Base-by-base conservation (phyloP, 2,329 filamentous ascomycete genomes). In the Pleoardoris graminearum region DNA sequence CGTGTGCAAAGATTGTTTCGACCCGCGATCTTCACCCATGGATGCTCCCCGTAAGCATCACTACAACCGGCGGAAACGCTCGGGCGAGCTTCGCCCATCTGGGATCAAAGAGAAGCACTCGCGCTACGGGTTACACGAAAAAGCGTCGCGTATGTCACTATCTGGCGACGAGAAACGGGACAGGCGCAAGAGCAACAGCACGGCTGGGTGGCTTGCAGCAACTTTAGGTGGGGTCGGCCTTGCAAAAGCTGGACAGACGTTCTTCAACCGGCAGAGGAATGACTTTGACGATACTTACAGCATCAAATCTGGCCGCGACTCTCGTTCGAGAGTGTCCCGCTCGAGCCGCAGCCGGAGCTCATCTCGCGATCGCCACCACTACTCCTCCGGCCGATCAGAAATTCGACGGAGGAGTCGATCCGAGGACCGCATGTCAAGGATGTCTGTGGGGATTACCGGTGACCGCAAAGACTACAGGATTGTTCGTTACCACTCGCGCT, bases 1-100 rank as follows among this genome's bases (percentile, higher is more conserved):
- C 19, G 81, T 87, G 2, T 87, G 85, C 72, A 84, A 80, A 57
- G 76, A 85, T 60, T 87, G 85, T 66, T 87, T 87, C 62, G 83
- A 86, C 54, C 84, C 84, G 6, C 77, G 79, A 7, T 81, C 80
- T 14, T 79, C 76, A 3, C 78, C 81, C 3, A 67, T 73, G 53
- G 79, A 86, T 65, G 85, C 84, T 0, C 85, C 85, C 5, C 77
- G 85, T 47, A 82, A 81, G 58, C 85, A 87, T 62, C 74, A 85
- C 60, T 83, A 83, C 63, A 46, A 46, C 19, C 71, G 78, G 52
- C 69, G 79, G 57, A 71, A 71, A 27, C 69, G 75, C 39, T 81
- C 79, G 2, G 71, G 73, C 50, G 80, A 82, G 55, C 61, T 69
- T 59, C 69, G 70, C 12, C 68, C 70, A 3, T 66, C 72, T 19